Conservation (phyloP, 768 basidiomycete species). For the Grammothele lineata region DNA sequence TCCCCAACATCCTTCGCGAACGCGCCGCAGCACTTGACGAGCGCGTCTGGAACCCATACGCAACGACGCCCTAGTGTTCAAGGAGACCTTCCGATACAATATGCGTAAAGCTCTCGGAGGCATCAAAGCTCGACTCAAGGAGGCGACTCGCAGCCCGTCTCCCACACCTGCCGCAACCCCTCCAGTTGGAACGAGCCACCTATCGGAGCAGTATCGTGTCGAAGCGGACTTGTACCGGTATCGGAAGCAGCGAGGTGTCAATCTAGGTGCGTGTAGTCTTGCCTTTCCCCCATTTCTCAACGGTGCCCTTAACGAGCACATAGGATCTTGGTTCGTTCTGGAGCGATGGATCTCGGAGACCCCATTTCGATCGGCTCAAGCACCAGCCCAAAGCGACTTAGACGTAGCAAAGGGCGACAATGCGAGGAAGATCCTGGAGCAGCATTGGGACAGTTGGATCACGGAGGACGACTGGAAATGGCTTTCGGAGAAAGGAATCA, state of each 20-base stretch:
- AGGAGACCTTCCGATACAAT: no score
- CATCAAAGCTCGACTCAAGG: no score
- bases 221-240: constrained; percentile 42
- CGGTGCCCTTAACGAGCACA: neutral
- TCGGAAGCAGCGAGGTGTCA: constrained; percentile 77
- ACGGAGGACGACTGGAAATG: constrained; percentile 49
- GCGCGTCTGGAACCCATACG: no score
- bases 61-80: no score
- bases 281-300: neutral
- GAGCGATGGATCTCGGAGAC: constrained; percentile 69
- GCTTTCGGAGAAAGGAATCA: constrained; percentile 50
- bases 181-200: no score
- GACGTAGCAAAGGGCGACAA: constrained; percentile 58
- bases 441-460: constrained; percentile 54
- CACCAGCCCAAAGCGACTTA: constrained; percentile 62
- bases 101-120: no score
- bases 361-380: constrained; percentile 50
- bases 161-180: no score
- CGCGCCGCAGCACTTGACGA: no score
- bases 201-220: no score
- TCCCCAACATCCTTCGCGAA: no score
- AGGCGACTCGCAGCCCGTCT: no score
- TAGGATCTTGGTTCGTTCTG: constrained; percentile 76
- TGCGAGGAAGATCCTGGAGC: constrained; percentile 38
- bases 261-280: constrained; percentile 53